Evolutionary conservation across 176 grass and related monocot genomes (phyloP), one percentile per base, ranked within the genome.

Genomic region (Cenchrus fungigraminus): DNA sequence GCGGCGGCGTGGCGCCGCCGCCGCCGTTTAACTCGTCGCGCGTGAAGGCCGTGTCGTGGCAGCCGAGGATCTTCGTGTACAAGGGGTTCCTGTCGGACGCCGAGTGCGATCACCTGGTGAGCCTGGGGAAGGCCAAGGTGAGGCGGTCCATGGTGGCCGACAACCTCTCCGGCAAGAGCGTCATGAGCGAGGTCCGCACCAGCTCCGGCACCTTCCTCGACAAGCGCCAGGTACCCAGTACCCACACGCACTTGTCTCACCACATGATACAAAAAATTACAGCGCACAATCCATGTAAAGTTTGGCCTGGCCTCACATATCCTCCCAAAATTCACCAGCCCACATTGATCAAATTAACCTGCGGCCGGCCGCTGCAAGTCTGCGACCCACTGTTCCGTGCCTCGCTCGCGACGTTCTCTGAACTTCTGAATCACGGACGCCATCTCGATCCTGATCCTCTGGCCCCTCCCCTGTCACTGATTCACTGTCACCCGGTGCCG

Each of bases 161-260:
- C 83, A 84, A 68, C 32, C 13, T 42, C 9, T 94, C 92, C 10
- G 92, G 92, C 3, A 84, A 88, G 63, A 91, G 74, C 65, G 79
- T 91, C 37, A 72, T 77, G 88, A 91, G 88, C 81, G 15, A 76
- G 52, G 86, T 94, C 59, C 73, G 92, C 69, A 94, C 92, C 16
- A 94, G 92, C 83, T 89, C 88, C 65, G 92, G 92, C 86, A 88
- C 83, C 82, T 94, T 94, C 83, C 69, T 94, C 44, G 9, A 69
- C 61, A 94, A 94, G 86, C 92, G 77, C 22, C 92, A 94, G 88
- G 92, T 91, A 87, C 45, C 47, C 47, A 25, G 9, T 12, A 50
- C 47, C 47, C 8, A 49, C 47, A 10, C 8, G 44, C 44, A 44
- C 4, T 44, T 44, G 43, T 44, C 4, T 44, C 43, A 45, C 7